Percentiles rank a stretch among this genome's conserved stretches.
phyloP scores from a whole-genome alignment of 2,329 filamentous ascomycete species.

The Geosmithia flava region DNA sequence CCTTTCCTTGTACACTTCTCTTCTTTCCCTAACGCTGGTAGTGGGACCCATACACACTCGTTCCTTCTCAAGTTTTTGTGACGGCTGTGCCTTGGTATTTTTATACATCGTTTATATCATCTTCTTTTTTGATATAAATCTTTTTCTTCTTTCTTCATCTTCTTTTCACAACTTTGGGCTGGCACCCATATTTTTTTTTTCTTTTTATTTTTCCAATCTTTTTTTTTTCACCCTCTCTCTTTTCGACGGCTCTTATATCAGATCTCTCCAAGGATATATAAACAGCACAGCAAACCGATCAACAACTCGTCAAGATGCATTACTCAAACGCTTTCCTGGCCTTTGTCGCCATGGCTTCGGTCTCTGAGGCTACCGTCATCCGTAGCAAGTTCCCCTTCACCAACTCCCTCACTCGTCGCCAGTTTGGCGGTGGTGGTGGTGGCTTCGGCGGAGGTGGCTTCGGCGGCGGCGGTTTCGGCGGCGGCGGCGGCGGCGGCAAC shows the following conservation, averaged over 20 bases:
- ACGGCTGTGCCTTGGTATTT: constrained; percentile 22
- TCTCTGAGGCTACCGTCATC: constrained; percentile 27
- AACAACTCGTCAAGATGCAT: constrained; percentile 25
- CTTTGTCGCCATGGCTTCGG: constrained; percentile 28
- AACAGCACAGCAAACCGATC: not conserved
- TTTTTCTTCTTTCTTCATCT: constrained; percentile 10
- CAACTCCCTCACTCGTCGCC: constrained; percentile 18
- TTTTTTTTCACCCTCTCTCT: constrained; percentile 10
- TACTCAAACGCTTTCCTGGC: constrained; percentile 29
- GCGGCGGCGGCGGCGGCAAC: constrained; percentile 3
- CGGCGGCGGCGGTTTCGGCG: not conserved
- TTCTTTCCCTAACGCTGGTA: constrained; percentile 29
- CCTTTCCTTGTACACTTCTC: constrained; percentile 9
- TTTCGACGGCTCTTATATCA: constrained; percentile 9
- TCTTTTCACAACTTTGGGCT: constrained; percentile 1
- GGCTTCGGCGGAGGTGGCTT: constrained; percentile 1
- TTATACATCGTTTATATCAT: constrained; percentile 27
- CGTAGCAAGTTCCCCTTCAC: constrained; percentile 15
- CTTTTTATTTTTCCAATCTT: constrained; percentile 1
- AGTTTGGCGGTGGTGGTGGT: constrained; percentile 7
- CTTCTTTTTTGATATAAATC: constrained; percentile 7
- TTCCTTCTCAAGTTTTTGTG: constrained; percentile 17
- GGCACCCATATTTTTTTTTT: constrained; percentile 1
- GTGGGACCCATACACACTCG: constrained; percentile 17
- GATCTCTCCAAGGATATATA: constrained; percentile 11